Evolutionary conservation across 306 rosid species (phyloP), one percentile per base, ranked within the genome.

Genomic region (Cotoneaster glaucophyllus): DNA sequence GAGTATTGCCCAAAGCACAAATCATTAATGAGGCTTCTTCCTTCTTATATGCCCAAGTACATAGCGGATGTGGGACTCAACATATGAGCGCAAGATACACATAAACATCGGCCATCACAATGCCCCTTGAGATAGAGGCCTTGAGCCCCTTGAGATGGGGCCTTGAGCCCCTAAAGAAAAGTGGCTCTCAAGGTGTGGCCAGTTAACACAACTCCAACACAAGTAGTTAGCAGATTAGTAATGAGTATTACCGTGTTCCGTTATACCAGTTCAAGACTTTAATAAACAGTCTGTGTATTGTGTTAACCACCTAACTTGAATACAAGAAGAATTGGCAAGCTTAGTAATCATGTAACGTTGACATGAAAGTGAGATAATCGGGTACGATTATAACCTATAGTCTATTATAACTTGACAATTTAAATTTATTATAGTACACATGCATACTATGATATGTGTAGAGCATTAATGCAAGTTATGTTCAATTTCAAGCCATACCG

Each of bases 401-500:
- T 48, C 54, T 48, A 48, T 48, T 48, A 48, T 48, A 48, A 48
- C 21, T 15, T 15, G 54, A 15, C 54, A 14, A 48, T 5, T 48
- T 48, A 48, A 15, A 48, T 48, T 48, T 48, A 48, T 15, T 48
- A 48, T 48, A 10, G 19, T 26, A 41, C 21, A 22, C 31, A 29
- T 61, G 32, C 3, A 26, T 25, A 5, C 24, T 18, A 64, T 11
- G 54, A 17, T 48, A 61, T 14, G 25, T 8, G 13, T 3, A 43
- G 10, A 52, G 64, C 58, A 80, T 45, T 32, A 31, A 22, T 43
- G 26, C 45, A 61, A 81, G 25, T 66, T 76, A 48, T 45, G 65
- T 52, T 68, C 28, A 32, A 78, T 67, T 77, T 78, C 50, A 77
- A 73, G 83, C 25, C 91, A 69, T 92, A 95, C 99, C 88, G 96